Conservation (phyloP, 495 filamentous ascomycete species). For the Lindgomyces ingoldianus region DNA sequence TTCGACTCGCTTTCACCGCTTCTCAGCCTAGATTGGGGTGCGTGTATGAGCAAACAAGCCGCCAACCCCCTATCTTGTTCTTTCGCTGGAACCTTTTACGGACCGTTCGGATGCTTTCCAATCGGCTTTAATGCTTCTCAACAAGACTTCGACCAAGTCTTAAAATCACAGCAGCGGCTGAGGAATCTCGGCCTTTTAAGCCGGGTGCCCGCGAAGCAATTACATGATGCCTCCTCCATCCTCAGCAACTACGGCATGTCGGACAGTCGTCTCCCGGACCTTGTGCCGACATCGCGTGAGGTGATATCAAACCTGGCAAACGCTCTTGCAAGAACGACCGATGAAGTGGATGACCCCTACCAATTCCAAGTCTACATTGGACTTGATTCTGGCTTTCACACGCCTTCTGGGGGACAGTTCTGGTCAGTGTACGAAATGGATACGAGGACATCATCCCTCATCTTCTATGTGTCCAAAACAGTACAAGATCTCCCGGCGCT, state of each 20-base stretch:
- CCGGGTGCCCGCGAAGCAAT: slow-evolving; percentile 41
- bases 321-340: slow-evolving; percentile 10
- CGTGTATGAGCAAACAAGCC: slow-evolving; percentile 36
- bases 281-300: slow-evolving; percentile 22
- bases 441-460: slow-evolving; percentile 42
- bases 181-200: slow-evolving; percentile 52
- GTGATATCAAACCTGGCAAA: slow-evolving; percentile 16
- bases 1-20: slow-evolving; percentile 1
- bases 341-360: slow-evolving; percentile 26
- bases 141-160: slow-evolving; percentile 52
- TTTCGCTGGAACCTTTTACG: slow-evolving; percentile 50
- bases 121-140: slow-evolving; percentile 53
- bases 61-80: slow-evolving; percentile 56
- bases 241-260: slow-evolving; percentile 20
- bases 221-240: slow-evolving; percentile 20
- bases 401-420: slow-evolving; percentile 51
- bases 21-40: slow-evolving; percentile 32
- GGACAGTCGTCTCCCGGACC: slow-evolving; percentile 8
- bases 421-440: slow-evolving; percentile 59
- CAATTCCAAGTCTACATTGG: slow-evolving; percentile 49
- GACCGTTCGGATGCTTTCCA: slow-evolving; percentile 58
- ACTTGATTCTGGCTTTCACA: slow-evolving; percentile 59
- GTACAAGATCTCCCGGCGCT: slow-evolving; percentile 53
- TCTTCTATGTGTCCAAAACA: slow-evolving; percentile 59
- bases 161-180: slow-evolving; percentile 54